A percentile compares a stretch with the other conserved stretches of the same genome.
phyloP scores from a whole-genome alignment of 176 grass and related monocot genomes.

The Lolium multiflorum region DNA sequence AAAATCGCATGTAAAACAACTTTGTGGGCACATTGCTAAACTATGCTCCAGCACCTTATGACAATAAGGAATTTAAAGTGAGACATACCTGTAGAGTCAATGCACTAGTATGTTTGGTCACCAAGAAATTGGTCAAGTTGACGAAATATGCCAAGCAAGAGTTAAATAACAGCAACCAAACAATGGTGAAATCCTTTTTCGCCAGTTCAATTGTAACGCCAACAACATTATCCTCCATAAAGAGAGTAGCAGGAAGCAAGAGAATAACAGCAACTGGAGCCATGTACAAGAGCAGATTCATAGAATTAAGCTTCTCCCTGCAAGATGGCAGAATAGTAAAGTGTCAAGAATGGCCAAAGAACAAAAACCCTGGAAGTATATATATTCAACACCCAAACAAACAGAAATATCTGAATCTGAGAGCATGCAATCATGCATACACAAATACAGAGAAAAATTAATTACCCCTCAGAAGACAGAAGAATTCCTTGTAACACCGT shows the following conservation, averaged over 20 bases:
- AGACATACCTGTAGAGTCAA: slow-evolving; percentile 74
- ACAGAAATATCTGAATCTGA: background rate
- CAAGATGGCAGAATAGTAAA: slow-evolving; percentile 31
- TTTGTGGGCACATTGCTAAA: slow-evolving; percentile 3
- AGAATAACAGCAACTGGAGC: slow-evolving; percentile 82
- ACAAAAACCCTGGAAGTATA: background rate
- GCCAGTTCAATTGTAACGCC: slow-evolving; percentile 71
- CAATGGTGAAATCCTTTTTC: slow-evolving; percentile 65
- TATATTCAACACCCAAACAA: slow-evolving; percentile 5
- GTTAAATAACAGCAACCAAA: slow-evolving; percentile 81
- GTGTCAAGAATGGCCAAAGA: background rate
- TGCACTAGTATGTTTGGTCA: slow-evolving; percentile 91
- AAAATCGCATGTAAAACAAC: slow-evolving; percentile 6
- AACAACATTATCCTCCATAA: slow-evolving; percentile 82
- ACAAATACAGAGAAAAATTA: slow-evolving; percentile 14
- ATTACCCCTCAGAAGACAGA: slow-evolving; percentile 81
- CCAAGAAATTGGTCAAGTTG: slow-evolving; percentile 94
- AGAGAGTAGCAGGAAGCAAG: slow-evolving; percentile 79
- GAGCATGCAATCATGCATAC: background rate
- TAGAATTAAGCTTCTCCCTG: slow-evolving; percentile 94
- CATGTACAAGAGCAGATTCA: slow-evolving; percentile 94
- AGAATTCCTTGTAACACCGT: slow-evolving; percentile 87
- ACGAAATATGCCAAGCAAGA: slow-evolving; percentile 82
- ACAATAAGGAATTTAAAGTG: background rate
- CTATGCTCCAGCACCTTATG: background rate